Evolutionary conservation across 306 rosid genomes (phyloP), one percentile per base, ranked within the genome.

Genomic region (Rosa persica): DNA sequence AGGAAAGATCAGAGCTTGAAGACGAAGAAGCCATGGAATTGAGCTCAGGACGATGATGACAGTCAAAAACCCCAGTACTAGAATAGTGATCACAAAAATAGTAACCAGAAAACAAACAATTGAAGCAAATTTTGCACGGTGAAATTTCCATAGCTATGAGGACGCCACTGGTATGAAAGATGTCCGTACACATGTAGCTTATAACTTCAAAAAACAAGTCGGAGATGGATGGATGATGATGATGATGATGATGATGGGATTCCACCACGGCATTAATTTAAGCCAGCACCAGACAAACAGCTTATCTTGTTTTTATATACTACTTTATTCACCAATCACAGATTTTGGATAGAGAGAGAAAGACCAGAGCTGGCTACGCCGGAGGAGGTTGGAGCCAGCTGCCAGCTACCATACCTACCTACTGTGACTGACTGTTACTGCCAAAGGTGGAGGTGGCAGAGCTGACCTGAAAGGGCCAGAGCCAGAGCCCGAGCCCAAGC

Each of bases 181-280:
- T 10, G 72, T 67, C 72, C 51, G 72, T 67, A 67, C 72, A 67
- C 36, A 67, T 42, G 72, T 10, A 67, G 72, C 34, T 42, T 17
- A 0, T 40, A 4, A 5, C 2, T 23, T 67, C 40, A 67, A 67
- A 67, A 67, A n/a, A 10, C 72, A n/a, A 40, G 12, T 4, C 34
- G 27, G 15, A 20, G 30, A 34, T 62, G 20, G 36, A 5, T 12
- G 43, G 70, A 34, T 30, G 68, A 62, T 60, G 67, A 30, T 62
- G 42, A 23, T 25, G 36, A 12, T 34, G 70, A 13, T 64, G 43
- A 36, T 65, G 70, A 36, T 36, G 44, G 3, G 72, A 20, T 42
- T n/a, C 72, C 72, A 67, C 72, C 72, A 67, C 49, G 25, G 17
- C 52, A 67, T n/a, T 42, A 67, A 19, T 66, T 66, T 19, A 66